Conservation (phyloP, 257 asterid species). For the Craterostigma plantagineum region DNA sequence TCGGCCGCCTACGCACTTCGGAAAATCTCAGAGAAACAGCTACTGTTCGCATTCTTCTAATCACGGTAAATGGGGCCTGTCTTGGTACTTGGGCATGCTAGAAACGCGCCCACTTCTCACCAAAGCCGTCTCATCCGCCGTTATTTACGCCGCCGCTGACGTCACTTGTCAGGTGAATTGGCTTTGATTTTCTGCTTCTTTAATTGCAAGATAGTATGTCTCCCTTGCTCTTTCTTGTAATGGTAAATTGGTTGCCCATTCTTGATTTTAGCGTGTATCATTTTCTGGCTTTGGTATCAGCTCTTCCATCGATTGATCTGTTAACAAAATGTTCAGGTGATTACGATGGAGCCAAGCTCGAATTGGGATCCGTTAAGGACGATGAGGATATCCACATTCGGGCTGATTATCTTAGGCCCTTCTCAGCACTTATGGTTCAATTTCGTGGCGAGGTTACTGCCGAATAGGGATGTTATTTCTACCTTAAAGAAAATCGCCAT, state of each 20-base stretch:
- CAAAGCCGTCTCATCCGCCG: constrained; percentile 40
- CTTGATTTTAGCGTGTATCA: too few species aligned
- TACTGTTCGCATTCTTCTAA: constrained; percentile 11
- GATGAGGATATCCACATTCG: constrained; percentile 57
- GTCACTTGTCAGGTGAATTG: constrained; percentile 54
- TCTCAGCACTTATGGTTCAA: constrained; percentile 75
- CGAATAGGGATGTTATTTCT: constrained; percentile 43
- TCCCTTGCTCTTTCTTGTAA: neutral
- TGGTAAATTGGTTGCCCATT: neutral
- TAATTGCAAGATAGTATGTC: neutral
- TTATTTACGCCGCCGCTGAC: constrained; percentile 71
- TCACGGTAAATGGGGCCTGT: constrained; percentile 27
- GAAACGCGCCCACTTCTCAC: constrained; percentile 56
- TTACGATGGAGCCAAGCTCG: constrained; percentile 39
- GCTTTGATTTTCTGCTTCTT: neutral
- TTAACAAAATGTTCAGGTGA: constrained; percentile 26
- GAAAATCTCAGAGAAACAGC: too few species aligned
- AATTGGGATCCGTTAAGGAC: constrained; percentile 43
- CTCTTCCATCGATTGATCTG: too few species aligned
- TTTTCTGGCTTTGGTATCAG: too few species aligned
- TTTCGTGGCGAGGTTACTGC: constrained; percentile 34
- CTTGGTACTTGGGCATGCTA: constrained; percentile 62
- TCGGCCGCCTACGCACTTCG: too few species aligned
- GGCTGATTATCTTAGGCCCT: constrained; percentile 59
- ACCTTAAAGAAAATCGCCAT: constrained; percentile 57